A percentile compares a stretch with the other conserved stretches of the same genome.
Conservation (phyloP, 1,284 basidiomycete genomes). For the Irpex rosettiformis region DNA sequence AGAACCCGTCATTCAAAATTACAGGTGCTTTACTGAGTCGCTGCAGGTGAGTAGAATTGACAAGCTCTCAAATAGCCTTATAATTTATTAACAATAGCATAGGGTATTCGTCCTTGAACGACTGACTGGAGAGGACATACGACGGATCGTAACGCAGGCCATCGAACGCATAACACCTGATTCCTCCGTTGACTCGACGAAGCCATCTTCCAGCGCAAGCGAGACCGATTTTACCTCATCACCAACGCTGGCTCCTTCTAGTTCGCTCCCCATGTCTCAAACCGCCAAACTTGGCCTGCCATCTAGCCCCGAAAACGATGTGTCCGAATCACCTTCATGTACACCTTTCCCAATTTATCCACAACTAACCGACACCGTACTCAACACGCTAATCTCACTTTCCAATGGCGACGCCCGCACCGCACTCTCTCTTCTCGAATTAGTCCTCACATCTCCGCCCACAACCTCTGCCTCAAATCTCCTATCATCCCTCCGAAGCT, state of each 20-base stretch:
- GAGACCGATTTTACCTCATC: slow-evolving; percentile 10
- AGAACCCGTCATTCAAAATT: slow-evolving; percentile 89
- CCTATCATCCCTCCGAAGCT: slow-evolving; percentile 46
- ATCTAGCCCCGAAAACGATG: background rate
- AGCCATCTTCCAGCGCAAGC: slow-evolving; percentile 12
- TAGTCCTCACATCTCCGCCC: slow-evolving; percentile 45
- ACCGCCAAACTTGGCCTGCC: slow-evolving; percentile 2
- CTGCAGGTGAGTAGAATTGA: slow-evolving; percentile 55
- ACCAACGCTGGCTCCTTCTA: background rate
- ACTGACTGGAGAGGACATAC: slow-evolving; percentile 57
- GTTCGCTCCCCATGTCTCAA: slow-evolving; percentile 11
- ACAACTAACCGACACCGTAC: slow-evolving; percentile 45
- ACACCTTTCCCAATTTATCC: slow-evolving; percentile 37
- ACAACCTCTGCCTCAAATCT: slow-evolving; percentile 41
- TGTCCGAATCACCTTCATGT: slow-evolving; percentile 9
- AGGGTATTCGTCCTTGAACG: slow-evolving; percentile 66
- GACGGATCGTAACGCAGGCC: slow-evolving; percentile 48
- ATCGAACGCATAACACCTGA: slow-evolving; percentile 36
- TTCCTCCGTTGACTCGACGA: slow-evolving; percentile 5
- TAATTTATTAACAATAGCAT: slow-evolving; percentile 4
- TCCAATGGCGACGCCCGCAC: slow-evolving; percentile 70
- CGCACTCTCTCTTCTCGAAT: slow-evolving; percentile 64
- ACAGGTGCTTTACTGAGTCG: slow-evolving; percentile 77
- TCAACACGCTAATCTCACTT: slow-evolving; percentile 51
- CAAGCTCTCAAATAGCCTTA: background rate